Percentiles rank a stretch among this genome's conserved stretches.
Conservation (phyloP, 2,329 filamentous ascomycete genomes). For the Nothomitra cinnamomea region DNA sequence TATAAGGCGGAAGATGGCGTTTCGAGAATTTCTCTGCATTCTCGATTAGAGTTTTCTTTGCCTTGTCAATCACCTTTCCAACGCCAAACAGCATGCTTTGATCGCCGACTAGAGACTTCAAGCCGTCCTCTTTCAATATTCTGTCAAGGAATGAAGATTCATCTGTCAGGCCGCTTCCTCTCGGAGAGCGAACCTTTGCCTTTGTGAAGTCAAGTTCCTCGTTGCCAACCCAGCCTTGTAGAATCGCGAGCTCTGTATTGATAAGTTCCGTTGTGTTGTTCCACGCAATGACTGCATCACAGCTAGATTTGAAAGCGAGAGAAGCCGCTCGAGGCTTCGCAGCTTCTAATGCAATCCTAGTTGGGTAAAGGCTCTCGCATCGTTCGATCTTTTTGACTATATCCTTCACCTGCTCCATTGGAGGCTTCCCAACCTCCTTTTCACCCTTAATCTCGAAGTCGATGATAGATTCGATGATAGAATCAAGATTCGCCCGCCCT, state of each 20-base stretch:
- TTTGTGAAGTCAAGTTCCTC: conserved; percentile 82
- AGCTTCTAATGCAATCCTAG: conserved; percentile 52
- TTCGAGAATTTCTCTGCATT: conserved; percentile 75
- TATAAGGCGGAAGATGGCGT: conserved; percentile 84
- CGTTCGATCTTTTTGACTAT: conserved; percentile 82
- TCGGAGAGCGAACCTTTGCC: conserved; percentile 49
- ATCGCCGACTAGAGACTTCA: conserved; percentile 79
- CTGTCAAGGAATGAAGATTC: conserved; percentile 89
- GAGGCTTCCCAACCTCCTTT: conserved; percentile 75
- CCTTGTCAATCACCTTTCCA: conserved; percentile 76
- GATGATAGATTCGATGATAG: conserved; percentile 71
- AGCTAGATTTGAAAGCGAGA: conserved; percentile 61
- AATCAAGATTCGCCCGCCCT: conserved; percentile 53
- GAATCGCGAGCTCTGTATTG: conserved; percentile 78
- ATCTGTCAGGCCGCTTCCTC: conserved; percentile 60
- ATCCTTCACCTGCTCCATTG: conserved; percentile 76
- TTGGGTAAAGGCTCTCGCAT: conserved; percentile 72
- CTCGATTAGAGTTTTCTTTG: conserved; percentile 75
- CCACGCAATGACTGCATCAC: conserved; percentile 83
- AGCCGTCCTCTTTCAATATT: conserved; percentile 84
- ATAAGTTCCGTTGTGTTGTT: conserved; percentile 94
- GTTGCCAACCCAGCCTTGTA: conserved; percentile 95
- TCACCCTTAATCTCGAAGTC: conserved; percentile 89
- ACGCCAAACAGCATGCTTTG: conserved; percentile 75
- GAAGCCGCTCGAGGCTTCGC: conserved; percentile 66